A percentile compares a stretch with the other conserved stretches of the same genome.
These are phyloP conservation scores for Tricholoma sp. DNA, from an alignment of 768 basidiomycete genomes.

Conservation along the genomic window DNA sequence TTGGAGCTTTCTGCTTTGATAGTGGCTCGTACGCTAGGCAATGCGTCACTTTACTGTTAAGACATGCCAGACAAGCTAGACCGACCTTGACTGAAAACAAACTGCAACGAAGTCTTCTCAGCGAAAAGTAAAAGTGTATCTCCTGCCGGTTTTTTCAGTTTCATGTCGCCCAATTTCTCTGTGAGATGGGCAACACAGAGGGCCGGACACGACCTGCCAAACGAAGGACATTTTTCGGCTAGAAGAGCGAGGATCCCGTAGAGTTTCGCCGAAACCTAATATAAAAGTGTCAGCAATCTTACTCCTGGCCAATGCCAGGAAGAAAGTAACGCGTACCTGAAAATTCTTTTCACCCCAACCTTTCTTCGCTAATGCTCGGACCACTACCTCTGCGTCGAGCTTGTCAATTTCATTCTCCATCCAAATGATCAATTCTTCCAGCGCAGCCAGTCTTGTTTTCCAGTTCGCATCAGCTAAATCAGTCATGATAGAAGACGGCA, in stretches of 20 bases:
- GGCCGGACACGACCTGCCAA: slow-evolving; percentile 81
- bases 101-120: slow-evolving; percentile 91
- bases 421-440: slow-evolving; percentile 86
- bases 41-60: slow-evolving; percentile 3
- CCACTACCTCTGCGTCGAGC: slow-evolving; percentile 83
- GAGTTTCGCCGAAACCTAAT: slow-evolving; percentile 84
- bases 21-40: slow-evolving; percentile 84
- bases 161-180: slow-evolving; percentile 95
- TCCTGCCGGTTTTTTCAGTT: slow-evolving; percentile 93
- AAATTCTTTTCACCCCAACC: slow-evolving; percentile 99
- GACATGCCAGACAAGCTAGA: neutral
- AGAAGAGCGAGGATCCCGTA: slow-evolving; percentile 73
- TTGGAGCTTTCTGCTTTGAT: slow-evolving; percentile 94
- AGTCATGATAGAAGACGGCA: slow-evolving; percentile 66
- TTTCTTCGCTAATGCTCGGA: slow-evolving; percentile 84
- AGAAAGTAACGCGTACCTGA: slow-evolving; percentile 53
- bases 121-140: slow-evolving; percentile 81
- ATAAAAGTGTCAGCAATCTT: neutral
- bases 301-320: neutral
- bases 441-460: slow-evolving; percentile 84
- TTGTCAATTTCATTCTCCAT: slow-evolving; percentile 59
- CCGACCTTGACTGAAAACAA: slow-evolving; percentile 86
- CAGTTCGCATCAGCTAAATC: slow-evolving; percentile 87
- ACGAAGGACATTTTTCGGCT: slow-evolving; percentile 75
- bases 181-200: slow-evolving; percentile 75